phyloP scores from a whole-genome alignment of 2,329 filamentous ascomycete species.

The Elsinoe arachidis region DNA sequence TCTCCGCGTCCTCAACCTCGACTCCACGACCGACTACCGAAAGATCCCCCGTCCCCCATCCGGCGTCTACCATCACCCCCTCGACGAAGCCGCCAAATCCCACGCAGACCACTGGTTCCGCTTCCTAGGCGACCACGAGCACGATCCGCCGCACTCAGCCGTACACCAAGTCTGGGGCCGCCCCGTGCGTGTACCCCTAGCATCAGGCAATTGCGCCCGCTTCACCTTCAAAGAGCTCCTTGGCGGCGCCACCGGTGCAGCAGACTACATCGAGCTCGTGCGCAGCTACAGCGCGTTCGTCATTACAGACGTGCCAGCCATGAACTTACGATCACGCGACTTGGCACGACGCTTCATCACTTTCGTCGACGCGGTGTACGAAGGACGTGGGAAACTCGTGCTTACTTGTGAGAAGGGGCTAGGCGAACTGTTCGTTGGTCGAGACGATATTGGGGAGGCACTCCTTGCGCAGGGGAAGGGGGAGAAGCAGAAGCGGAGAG shows the following conservation, averaged over 20 bases:
- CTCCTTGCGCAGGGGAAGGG: slow-evolving; percentile 29
- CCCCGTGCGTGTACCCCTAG: slow-evolving; percentile 76
- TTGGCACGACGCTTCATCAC: slow-evolving; percentile 91
- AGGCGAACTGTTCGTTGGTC: slow-evolving; percentile 61
- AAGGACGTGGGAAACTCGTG: slow-evolving; percentile 85
- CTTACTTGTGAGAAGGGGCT: slow-evolving; percentile 83
- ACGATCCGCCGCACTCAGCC: slow-evolving; percentile 66
- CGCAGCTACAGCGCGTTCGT: slow-evolving; percentile 87
- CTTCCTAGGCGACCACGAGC: slow-evolving; percentile 77
- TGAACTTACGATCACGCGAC: slow-evolving; percentile 80
- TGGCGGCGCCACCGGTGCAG: slow-evolving; percentile 80
- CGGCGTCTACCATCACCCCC: slow-evolving; percentile 84
- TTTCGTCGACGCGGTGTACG: slow-evolving; percentile 94
- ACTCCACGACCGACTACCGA: slow-evolving; percentile 92
- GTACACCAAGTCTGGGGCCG: slow-evolving; percentile 86
- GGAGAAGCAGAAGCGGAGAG: slow-evolving; percentile 26
- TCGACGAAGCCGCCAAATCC: slow-evolving; percentile 65
- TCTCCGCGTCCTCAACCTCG: slow-evolving; percentile 84
- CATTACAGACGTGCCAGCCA: slow-evolving; percentile 81
- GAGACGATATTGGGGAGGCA: slow-evolving; percentile 36
- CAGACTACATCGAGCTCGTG: slow-evolving; percentile 89
- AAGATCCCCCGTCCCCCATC: slow-evolving; percentile 90
- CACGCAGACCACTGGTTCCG: slow-evolving; percentile 95
- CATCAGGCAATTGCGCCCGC: slow-evolving; percentile 78
- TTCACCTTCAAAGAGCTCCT: slow-evolving; percentile 94